These are phyloP conservation scores for Venturia effusa DNA, from an alignment of 2,329 filamentous ascomycete genomes.

Conservation along the genomic window DNA sequence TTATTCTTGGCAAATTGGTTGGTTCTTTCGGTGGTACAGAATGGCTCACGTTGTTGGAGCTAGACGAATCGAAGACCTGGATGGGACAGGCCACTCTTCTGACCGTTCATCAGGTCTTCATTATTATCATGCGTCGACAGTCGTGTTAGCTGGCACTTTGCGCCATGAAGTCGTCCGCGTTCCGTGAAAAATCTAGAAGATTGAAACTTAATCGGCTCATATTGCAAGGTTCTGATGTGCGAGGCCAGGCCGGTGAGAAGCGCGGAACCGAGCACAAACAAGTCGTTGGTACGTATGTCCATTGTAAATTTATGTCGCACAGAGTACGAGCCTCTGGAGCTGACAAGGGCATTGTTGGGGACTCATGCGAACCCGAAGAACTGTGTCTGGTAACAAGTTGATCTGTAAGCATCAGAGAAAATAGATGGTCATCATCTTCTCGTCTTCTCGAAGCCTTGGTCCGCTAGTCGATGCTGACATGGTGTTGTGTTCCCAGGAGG, in stretches of 20 bases:
- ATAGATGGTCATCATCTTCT: background rate
- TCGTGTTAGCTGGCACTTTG: background rate
- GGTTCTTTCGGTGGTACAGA: background rate
- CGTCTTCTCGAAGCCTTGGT: background rate
- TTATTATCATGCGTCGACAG: background rate
- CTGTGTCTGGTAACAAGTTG: background rate
- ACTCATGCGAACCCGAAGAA: background rate
- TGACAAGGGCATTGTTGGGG: constrained; percentile 1
- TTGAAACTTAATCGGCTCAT: background rate
- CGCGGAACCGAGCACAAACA: background rate
- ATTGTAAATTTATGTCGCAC: background rate
- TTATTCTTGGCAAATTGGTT: background rate
- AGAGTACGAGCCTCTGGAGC: background rate
- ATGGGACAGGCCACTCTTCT: background rate
- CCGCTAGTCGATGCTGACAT: background rate
- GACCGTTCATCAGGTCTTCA: background rate
- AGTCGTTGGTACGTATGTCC: background rate
- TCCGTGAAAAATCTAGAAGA: background rate
- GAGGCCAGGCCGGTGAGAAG: background rate
- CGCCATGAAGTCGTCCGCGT: background rate
- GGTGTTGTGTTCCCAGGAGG: background rate
- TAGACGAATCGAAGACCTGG: background rate
- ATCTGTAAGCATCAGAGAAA: background rate
- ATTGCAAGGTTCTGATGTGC: background rate
- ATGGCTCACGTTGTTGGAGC: constrained; percentile 4